Evolutionary conservation across 78 protist genomes (phyloP), one percentile per base, ranked within the genome.

Genomic region (Thecamonas trahens): DNA sequence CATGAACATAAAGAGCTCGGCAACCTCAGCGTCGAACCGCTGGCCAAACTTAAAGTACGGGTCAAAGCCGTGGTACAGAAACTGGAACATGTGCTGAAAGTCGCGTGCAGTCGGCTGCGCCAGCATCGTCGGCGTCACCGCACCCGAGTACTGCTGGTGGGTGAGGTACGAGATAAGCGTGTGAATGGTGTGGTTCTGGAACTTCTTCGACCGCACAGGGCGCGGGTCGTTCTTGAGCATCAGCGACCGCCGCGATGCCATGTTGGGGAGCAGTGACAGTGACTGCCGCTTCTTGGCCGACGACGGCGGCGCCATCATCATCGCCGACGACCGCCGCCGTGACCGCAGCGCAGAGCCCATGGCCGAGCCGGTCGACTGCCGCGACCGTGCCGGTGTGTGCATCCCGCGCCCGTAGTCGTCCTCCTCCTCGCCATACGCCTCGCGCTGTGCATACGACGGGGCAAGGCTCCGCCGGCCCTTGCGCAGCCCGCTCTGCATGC

Each of bases 121-220:
- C 45, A 62, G 67, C 67, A 8, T 8, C 47, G 6, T 62, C 38
- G 67, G 34, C 11, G 67, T 42, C 47, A 42, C 11, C 47, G 47
- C 11, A 6, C 11, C 22, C 22, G 6, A 6, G 47, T 13, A 42
- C 11, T 11, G 22, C 22, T 42, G 47, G 22, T 6, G 22, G 11
- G 47, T 13, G 47, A 42, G 47, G 47, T 42, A 42, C 22, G 47
- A 6, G 11, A 42, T 42, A 6, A 42, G 47, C 6, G 47, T 42
- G 47, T 11, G 47, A 11, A 42, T 11, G 47, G 22, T 13, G 6
- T 11, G 22, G 47, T 6, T 42, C 47, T 42, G 47, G 47, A 13
- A 42, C 11, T 6, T 11, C 47, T 42, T 42, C 11, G 6, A 6
- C 47, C 11, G 6, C 22, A 42, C 11, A 11, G 47, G 47, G 47